phyloP scores from a whole-genome alignment of 2,329 filamentous ascomycete genomes.

The Eutypa lata region DNA sequence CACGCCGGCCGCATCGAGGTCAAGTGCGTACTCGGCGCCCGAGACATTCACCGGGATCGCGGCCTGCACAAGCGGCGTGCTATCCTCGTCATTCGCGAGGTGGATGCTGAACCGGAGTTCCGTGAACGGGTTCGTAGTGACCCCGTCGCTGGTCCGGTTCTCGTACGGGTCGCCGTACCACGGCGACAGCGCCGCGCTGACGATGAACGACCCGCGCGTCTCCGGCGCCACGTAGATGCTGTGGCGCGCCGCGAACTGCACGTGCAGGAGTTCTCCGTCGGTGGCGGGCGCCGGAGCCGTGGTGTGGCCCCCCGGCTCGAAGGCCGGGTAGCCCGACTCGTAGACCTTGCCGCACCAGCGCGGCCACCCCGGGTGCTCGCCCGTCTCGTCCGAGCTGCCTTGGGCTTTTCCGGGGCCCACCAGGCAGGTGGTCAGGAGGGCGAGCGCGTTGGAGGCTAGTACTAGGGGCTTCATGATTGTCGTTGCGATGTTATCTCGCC shows the following conservation, averaged over 20 bases:
- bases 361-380: slow-evolving; percentile 39
- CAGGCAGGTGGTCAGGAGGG: not conserved
- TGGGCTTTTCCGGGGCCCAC: not conserved
- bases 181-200: slow-evolving; percentile 39
- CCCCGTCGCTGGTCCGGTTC: slow-evolving; percentile 16
- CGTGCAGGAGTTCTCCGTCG: slow-evolving; percentile 31
- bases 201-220: slow-evolving; percentile 37
- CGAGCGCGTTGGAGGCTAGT: not conserved
- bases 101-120: slow-evolving; percentile 36
- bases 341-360: slow-evolving; percentile 49
- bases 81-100: slow-evolving; percentile 19
- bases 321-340: slow-evolving; percentile 39
- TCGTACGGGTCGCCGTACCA: slow-evolving; percentile 38
- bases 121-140: slow-evolving; percentile 16
- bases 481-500: too few species aligned
- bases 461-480: not conserved
- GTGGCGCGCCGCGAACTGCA: slow-evolving; percentile 44
- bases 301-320: slow-evolving; percentile 43
- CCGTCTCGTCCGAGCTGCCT: slow-evolving; percentile 27
- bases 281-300: slow-evolving; percentile 32
- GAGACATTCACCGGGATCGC: slow-evolving; percentile 32
- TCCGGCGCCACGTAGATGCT: slow-evolving; percentile 45
- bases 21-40: slow-evolving; percentile 34
- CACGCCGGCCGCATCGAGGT: slow-evolving; percentile 27
- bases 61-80: slow-evolving; percentile 30